Conservation (phyloP, 164 flowering plant genomes). For the Vitis amurensis region DNA sequence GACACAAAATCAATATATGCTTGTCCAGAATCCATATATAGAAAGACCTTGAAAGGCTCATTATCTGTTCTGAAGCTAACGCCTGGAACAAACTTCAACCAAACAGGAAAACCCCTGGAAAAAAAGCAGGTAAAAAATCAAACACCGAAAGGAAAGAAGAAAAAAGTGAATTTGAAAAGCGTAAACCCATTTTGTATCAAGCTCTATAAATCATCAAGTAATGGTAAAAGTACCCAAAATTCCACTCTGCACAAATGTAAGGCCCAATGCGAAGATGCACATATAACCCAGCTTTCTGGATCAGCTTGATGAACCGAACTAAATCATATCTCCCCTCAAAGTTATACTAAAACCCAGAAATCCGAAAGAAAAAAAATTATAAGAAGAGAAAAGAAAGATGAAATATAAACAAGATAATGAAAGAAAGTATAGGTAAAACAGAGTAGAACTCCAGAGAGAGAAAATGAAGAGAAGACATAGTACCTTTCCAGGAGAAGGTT, state of each 20-base stretch:
- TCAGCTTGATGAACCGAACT: conserved; percentile 35
- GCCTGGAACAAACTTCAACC: conserved; percentile 51
- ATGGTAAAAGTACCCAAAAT: conserved; percentile 33
- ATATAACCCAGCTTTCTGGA: conserved; percentile 38
- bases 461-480: background rate
- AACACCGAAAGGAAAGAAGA: background rate
- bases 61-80: conserved; percentile 51
- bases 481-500: conserved; percentile 50
- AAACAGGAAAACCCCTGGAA: conserved; percentile 48
- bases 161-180: background rate
- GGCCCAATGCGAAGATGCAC: conserved; percentile 46
- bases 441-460: background rate
- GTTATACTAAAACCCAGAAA: conserved; percentile 24
- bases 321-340: conserved; percentile 42
- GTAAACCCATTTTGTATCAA: background rate
- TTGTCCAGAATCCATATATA: background rate
- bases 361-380: background rate
- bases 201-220: background rate
- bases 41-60: conserved; percentile 45
- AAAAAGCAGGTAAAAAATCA: background rate
- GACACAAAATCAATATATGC: background rate
- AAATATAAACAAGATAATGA: background rate
- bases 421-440: background rate
- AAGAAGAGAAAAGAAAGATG: background rate
- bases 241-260: conserved; percentile 46